Percentiles rank a stretch among this genome's conserved stretches.
Evolutionary conservation across 176 grass and related monocot genomes (phyloP).

Genomic region (Triticum urartu): DNA sequence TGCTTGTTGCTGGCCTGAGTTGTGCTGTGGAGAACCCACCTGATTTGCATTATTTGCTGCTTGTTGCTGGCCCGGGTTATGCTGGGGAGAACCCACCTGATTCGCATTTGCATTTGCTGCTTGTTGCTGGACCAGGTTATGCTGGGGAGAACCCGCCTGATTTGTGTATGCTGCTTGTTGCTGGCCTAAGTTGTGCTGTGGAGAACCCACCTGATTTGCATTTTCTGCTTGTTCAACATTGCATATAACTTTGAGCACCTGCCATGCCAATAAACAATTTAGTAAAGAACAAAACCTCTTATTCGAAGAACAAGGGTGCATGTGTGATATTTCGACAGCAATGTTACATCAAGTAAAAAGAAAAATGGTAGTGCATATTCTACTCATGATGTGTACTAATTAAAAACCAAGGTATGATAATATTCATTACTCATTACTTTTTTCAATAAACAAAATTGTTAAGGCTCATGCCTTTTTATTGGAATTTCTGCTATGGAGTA

Average conservation of each 20-base stretch:
- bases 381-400: background rate
- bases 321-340: background rate
- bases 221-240: background rate
- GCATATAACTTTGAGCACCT: slow-evolving; percentile 4
- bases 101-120: too few relatives aligned
- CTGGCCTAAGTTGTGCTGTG: too few relatives aligned
- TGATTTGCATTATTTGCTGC: background rate
- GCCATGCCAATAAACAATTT: background rate
- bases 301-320: background rate
- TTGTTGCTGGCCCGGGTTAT: background rate
- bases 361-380: background rate
- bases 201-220: background rate
- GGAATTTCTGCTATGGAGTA: background rate
- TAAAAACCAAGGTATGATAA: background rate
- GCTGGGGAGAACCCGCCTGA: too few relatives aligned
- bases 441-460: background rate
- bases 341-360: background rate
- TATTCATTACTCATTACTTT: background rate
- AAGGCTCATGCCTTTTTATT: background rate
- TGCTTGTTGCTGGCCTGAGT: too few relatives aligned
- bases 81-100: too few relatives aligned
- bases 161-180: too few relatives aligned
- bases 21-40: too few relatives aligned
- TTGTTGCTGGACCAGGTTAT: too few relatives aligned
- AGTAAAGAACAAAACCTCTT: background rate